These are phyloP conservation scores for Leishmania tarentolae DNA, from an alignment of 208 protist genomes.

Conservation along the genomic window DNA sequence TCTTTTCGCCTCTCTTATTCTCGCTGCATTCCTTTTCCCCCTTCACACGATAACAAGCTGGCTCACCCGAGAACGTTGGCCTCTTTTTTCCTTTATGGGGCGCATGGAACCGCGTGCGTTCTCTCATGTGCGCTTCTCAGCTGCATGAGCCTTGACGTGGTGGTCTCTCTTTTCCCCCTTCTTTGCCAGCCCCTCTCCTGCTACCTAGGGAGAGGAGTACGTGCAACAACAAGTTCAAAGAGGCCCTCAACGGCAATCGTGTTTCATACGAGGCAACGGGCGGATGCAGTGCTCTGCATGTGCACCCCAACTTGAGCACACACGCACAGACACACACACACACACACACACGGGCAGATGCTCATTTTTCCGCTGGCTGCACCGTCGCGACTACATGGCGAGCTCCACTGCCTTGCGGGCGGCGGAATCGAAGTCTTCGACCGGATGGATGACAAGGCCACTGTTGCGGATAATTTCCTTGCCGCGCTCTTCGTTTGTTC, in stretches of 20 bases:
- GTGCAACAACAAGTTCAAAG: neutral
- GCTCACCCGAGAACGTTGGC: neutral
- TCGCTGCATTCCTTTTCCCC: neutral
- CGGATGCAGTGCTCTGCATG: neutral
- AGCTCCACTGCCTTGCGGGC: constrained; percentile 80
- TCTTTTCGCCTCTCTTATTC: neutral
- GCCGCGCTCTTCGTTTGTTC: constrained; percentile 96
- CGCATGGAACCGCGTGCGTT: neutral
- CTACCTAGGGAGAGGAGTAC: neutral
- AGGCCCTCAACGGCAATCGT: neutral
- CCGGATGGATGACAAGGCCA: constrained; percentile 81
- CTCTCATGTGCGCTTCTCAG: too few species aligned
- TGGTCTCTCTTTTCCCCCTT: neutral
- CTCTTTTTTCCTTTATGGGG: neutral
- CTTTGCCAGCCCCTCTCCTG: neutral
- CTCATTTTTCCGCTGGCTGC: constrained; percentile 1
- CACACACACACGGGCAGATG: neutral
- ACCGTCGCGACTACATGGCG: constrained; percentile 22
- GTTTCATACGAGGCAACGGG: neutral
- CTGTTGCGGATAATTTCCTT: constrained; percentile 94
- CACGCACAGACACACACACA: neutral
- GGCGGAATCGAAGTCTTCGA: constrained; percentile 83
- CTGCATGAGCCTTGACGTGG: neutral
- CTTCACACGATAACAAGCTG: neutral
- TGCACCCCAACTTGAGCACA: neutral